Evolutionary conservation across 441 rosid species (phyloP), one percentile per base, ranked within the genome.

Genomic region (Corymbia calophylla): DNA sequence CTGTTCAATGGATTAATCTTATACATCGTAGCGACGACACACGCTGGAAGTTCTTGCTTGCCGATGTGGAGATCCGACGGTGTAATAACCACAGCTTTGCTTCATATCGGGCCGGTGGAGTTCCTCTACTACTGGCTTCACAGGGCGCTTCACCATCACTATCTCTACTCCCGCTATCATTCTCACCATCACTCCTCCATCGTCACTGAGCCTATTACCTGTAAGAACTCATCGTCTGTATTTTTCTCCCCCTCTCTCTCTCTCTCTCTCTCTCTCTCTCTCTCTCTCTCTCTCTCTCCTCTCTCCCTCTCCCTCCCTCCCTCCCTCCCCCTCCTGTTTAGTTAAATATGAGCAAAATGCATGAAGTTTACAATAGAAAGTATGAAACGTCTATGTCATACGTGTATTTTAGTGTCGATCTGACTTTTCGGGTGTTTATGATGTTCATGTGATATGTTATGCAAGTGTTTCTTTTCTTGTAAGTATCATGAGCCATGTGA

Each of bases 171-270:
- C 89, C 96, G 96, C 14, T 95, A 94, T 88, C 96, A 93, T 44
- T 94, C 96, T 47, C 95, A 94, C 80, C 96, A 95, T 90, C 97
- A 95, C 82, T 93, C 95, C 6, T 95, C 96, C 62, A 92, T 95
- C 3, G 95, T 92, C 91, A 93, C 96, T 44, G 94, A 94, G 88
- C 95, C 96, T 6, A 95, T 92, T 51, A 94, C 96, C 12, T 94
- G 97, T 95, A 93, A 88, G 91, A 49, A n/a, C 29, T 55, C 87
- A 86, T 54, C 73, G 15, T 10, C 73, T n/a, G 25, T 54, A 54
- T 7, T 32, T 15, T 32, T 5, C 19, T 81, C n/a, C n/a, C n/a
- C 29, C 86, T 44, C n/a, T 21, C 18, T 23, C 53, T 4, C 17
- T 25, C n/a, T n/a, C n/a, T n/a, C n/a, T n/a, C n/a, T n/a, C n/a